Evolutionary conservation across 2,329 filamentous ascomycete species (phyloP), one percentile per base, ranked within the genome.

Genomic region (Sporothrix variecibatus): DNA sequence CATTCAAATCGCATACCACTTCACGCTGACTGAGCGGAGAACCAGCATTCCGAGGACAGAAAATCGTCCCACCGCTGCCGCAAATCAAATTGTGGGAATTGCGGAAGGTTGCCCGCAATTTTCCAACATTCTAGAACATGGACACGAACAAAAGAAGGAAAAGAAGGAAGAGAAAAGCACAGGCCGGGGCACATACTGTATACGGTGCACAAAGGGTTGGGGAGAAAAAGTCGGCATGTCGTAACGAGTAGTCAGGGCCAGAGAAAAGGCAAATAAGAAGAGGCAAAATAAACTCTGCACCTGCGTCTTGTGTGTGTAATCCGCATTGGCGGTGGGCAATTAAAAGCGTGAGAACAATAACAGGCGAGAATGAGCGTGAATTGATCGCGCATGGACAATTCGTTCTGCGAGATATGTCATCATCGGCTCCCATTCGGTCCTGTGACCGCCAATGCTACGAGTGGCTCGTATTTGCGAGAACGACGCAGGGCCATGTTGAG

Each of bases 1-100:
- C 62, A 46, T 15, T n/a, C 38, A 26, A 34, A 43, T 26, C 15
- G 20, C 23, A 49, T 49, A 34, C 46, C 43, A 56, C 31, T 8
- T 31, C 67, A 53, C 31, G 70, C 70, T 72, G 56, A 64, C 53
- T 49, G 53, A 64, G 38, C 56, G 38, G 69, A 31, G 23, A 60
- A 31, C 11, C 8, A 43, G 53, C 70, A 6, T 64, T 23, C 70
- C 70, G 40, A n/a, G 38, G 9, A 46, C 62, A 67, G 23, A 46
- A 53, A 56, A 28, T 53, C 46, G 46, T 40, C 20, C 67, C 67
- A 40, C 67, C 17, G 20, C 40, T 68, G 46, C 67, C 46, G 23
- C 17, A n/a, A 69, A 38, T 11, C 17, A n/a, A 20, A 46, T 51
- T 17, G 43, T 31, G 28, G 23, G 64, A 46, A 28, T 26, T 17